Conservation (phyloP, 768 basidiomycete genomes). For the Fibroporia radiculosa region DNA sequence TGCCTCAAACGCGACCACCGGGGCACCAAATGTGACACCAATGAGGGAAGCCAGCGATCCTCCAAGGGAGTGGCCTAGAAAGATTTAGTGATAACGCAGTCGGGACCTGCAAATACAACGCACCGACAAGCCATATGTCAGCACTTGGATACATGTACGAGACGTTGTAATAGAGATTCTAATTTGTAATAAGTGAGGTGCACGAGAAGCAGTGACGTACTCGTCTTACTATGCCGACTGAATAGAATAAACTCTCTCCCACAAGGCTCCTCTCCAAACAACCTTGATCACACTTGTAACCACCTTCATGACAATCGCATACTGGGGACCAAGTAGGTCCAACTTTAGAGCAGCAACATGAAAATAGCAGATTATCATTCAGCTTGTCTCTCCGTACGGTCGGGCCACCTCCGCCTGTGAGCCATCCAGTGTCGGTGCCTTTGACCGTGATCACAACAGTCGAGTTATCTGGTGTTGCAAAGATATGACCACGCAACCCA, state of each 20-base stretch:
- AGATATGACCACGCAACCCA: conserved; percentile 88
- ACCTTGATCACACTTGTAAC: conserved; percentile 67
- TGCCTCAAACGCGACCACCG: conserved; percentile 74
- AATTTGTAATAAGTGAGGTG: not conserved
- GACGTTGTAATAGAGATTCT: conserved; percentile 93
- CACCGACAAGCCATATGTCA: conserved; percentile 82
- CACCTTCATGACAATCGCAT: conserved; percentile 76
- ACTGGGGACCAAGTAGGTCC: conserved; percentile 92
- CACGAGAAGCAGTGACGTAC: not conserved
- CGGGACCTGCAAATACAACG: not conserved
- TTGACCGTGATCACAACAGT: conserved; percentile 88
- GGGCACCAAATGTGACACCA: conserved; percentile 86
- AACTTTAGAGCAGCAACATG: conserved; percentile 94
- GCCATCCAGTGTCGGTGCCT: conserved; percentile 75
- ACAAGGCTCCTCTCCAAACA: conserved; percentile 75
- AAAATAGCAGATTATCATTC: conserved; percentile 94
- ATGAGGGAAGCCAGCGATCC: conserved; percentile 80
- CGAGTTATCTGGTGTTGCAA: conserved; percentile 74
- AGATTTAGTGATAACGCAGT: conserved; percentile 2
- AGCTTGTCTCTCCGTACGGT: conserved; percentile 85
- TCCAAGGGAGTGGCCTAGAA: conserved; percentile 65
- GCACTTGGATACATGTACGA: conserved; percentile 85
- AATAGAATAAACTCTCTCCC: conserved; percentile 84
- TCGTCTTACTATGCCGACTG: conserved; percentile 68
- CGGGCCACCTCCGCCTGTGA: conserved; percentile 70